A percentile compares a stretch with the other conserved stretches of the same genome.
Conservation (phyloP, 2,329 filamentous ascomycete species). For the Cladosporium colombiae region DNA sequence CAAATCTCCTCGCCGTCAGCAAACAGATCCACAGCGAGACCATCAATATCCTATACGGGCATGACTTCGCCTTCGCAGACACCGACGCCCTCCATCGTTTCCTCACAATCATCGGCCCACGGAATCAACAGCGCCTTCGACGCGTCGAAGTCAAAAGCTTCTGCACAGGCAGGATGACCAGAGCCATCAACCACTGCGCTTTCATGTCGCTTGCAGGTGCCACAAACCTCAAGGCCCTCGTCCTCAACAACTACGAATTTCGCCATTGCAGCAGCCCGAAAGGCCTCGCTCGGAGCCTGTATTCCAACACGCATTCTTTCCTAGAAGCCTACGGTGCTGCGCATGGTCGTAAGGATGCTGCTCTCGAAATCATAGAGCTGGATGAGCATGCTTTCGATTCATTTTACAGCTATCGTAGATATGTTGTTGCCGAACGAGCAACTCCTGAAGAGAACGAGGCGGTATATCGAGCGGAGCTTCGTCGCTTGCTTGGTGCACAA, state of each 20-base stretch:
- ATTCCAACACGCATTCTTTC: slow-evolving; percentile 30
- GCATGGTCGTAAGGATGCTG: slow-evolving; percentile 30
- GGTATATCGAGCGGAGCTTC: neutral
- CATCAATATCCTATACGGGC: slow-evolving; percentile 30
- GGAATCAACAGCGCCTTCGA: slow-evolving; percentile 27
- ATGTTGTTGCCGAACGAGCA: neutral
- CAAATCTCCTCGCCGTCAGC: slow-evolving; percentile 31
- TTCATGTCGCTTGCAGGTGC: slow-evolving; percentile 30
- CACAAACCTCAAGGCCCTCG: slow-evolving; percentile 29
- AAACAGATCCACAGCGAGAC: slow-evolving; percentile 32
- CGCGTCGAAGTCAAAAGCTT: slow-evolving; percentile 30
- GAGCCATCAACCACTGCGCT: slow-evolving; percentile 19
- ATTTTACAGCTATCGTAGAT: neutral
- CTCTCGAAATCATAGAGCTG: slow-evolving; percentile 30
- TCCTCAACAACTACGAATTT: slow-evolving; percentile 27
- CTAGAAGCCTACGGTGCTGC: slow-evolving; percentile 29
- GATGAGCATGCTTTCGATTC: slow-evolving; percentile 24
- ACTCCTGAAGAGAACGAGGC: neutral
- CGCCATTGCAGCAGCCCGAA: neutral
- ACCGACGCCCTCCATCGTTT: slow-evolving; percentile 31
- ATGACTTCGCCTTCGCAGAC: slow-evolving; percentile 29
- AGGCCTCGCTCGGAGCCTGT: slow-evolving; percentile 28
- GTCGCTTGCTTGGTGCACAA: neutral
- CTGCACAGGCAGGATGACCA: slow-evolving; percentile 20
- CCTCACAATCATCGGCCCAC: slow-evolving; percentile 30